These are phyloP conservation scores for Pestalotiopsis sp. DNA, from an alignment of 2,329 filamentous ascomycete species.

Conservation along the genomic window DNA sequence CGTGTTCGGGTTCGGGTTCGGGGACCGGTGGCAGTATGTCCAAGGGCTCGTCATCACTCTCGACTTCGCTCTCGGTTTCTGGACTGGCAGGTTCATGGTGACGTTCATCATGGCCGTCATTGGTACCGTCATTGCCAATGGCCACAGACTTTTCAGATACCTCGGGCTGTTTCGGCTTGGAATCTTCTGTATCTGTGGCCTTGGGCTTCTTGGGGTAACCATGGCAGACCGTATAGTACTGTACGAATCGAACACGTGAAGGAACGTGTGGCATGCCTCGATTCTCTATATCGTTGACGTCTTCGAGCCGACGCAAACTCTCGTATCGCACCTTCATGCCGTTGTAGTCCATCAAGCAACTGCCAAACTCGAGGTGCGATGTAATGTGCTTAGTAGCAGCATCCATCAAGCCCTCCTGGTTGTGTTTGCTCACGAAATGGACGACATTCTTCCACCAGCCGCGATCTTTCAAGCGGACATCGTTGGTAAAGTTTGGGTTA, in stretches of 20 bases:
- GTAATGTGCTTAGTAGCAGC: constrained; percentile 75
- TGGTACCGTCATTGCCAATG: constrained; percentile 19
- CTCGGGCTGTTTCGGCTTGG: not conserved
- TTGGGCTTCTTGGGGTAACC: constrained; percentile 64
- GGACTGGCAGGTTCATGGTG: constrained; percentile 34
- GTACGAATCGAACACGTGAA: constrained; percentile 74
- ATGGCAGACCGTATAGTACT: constrained; percentile 88
- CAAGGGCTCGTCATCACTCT: constrained; percentile 32
- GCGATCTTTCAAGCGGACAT: constrained; percentile 68
- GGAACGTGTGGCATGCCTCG: constrained; percentile 36
- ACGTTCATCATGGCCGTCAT: constrained; percentile 12
- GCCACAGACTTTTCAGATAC: constrained; percentile 13
- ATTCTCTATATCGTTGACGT: constrained; percentile 58
- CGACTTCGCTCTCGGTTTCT: constrained; percentile 47
- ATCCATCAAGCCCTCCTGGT: constrained; percentile 65
- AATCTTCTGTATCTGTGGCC: constrained; percentile 17
- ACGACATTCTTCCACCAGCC: constrained; percentile 69
- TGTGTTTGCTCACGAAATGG: constrained; percentile 84
- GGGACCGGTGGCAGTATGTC: constrained; percentile 12
- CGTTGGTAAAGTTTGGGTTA: constrained; percentile 77
- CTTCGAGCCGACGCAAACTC: constrained; percentile 71
- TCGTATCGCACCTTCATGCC: constrained; percentile 72
- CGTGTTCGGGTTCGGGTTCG: constrained; percentile 16
- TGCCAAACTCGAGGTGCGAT: constrained; percentile 83
- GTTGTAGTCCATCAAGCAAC: constrained; percentile 76